These are phyloP conservation scores for Pseudophaeomoniella oleicola DNA, from an alignment of 2,329 filamentous ascomycete genomes.

Conservation along the genomic window DNA sequence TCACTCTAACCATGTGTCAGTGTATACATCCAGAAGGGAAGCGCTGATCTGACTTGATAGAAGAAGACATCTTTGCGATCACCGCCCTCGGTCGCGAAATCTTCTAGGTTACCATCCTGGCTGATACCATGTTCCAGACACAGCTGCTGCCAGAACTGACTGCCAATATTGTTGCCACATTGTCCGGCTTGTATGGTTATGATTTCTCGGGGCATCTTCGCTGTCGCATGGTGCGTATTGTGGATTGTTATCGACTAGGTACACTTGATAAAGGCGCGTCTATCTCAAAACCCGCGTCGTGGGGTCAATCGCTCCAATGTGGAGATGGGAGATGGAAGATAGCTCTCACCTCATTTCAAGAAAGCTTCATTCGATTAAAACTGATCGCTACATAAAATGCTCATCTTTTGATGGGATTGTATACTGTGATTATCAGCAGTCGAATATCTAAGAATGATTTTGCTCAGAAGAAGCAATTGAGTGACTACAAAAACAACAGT, in stretches of 20 bases:
- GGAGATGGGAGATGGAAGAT: too few species aligned
- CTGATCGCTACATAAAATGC: too few species aligned
- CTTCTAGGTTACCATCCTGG: slow-evolving; percentile 90
- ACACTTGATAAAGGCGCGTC: neutral
- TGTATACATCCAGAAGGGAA: too few species aligned
- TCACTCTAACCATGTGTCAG: slow-evolving; percentile 51
- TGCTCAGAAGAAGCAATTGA: too few species aligned
- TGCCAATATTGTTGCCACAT: slow-evolving; percentile 97
- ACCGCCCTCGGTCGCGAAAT: slow-evolving; percentile 93
- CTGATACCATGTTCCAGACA: slow-evolving; percentile 97
- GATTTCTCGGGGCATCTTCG: slow-evolving; percentile 57
- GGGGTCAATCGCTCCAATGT: neutral
- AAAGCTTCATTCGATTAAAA: too few species aligned
- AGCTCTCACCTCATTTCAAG: too few species aligned
- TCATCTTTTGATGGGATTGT: too few species aligned
- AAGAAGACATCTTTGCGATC: slow-evolving; percentile 99
- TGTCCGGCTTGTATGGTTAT: slow-evolving; percentile 98
- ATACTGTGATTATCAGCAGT: too few species aligned
- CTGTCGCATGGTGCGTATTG: neutral
- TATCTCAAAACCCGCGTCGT: neutral
- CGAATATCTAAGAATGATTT: too few species aligned
- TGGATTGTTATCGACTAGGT: too few species aligned
- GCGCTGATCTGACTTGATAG: slow-evolving; percentile 47
- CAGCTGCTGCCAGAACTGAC: slow-evolving; percentile 97
- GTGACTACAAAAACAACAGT: too few species aligned